Conservation (phyloP, 208 protist genomes). For the Acanthamoeba quina region DNA sequence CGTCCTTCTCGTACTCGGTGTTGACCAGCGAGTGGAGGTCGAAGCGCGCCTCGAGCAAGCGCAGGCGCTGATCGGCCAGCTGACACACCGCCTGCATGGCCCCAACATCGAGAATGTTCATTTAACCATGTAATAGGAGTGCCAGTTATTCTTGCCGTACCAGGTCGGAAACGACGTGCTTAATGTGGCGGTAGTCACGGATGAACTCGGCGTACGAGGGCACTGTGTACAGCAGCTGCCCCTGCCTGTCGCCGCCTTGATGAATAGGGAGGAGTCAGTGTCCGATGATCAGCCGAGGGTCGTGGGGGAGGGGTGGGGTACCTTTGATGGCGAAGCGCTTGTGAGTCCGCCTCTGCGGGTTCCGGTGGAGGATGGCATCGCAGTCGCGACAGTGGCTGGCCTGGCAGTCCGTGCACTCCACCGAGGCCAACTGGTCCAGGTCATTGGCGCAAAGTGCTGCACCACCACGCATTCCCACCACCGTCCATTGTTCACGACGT, state of each 20-base stretch:
- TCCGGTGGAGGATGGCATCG: slow-evolving; percentile 29
- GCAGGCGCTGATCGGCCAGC: slow-evolving; percentile 28
- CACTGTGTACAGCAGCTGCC: background rate
- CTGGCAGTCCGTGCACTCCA: background rate
- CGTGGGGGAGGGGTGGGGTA: background rate
- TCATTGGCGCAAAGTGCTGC: slow-evolving; percentile 30
- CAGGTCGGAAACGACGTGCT: slow-evolving; percentile 36
- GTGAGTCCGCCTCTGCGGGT: background rate
- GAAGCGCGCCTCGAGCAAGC: slow-evolving; percentile 84
- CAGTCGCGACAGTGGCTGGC: slow-evolving; percentile 20
- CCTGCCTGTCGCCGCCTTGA: background rate
- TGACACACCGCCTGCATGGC: background rate
- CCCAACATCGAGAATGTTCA: background rate
- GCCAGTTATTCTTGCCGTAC: background rate
- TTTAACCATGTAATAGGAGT: too few relatives aligned
- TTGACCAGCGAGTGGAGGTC: slow-evolving; percentile 95
- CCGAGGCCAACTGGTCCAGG: background rate
- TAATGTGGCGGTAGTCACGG: slow-evolving; percentile 45
- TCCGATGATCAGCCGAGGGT: too few relatives aligned
- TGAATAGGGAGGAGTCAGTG: background rate
- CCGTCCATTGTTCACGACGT: too few relatives aligned
- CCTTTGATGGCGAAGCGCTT: slow-evolving; percentile 5
- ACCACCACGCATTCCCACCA: background rate
- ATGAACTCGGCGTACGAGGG: slow-evolving; percentile 40
- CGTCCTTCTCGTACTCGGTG: slow-evolving; percentile 88